Percentiles rank a stretch among this genome's conserved stretches.
Conservation (phyloP, 306 rosid genomes). For the Vicia villosa region DNA sequence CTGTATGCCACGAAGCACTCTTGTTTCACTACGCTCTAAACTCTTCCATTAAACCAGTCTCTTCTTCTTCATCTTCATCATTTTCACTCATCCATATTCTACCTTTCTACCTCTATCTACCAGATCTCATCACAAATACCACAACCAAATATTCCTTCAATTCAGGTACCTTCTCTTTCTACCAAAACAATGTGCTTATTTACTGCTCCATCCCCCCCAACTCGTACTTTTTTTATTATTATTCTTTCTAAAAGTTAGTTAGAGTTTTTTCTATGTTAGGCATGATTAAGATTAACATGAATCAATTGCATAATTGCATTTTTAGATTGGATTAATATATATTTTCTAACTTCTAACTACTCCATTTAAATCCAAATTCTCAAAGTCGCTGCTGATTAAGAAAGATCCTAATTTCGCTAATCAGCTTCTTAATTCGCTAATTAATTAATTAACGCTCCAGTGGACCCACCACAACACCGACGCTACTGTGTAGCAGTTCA, state of each 20-base stretch:
- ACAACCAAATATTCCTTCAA: too few relatives aligned
- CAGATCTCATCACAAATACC: too few relatives aligned
- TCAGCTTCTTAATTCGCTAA: background rate
- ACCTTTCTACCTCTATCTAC: too few relatives aligned
- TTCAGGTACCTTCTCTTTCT: too few relatives aligned
- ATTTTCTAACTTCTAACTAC: background rate
- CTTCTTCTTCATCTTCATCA: background rate
- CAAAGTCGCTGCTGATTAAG: conserved; percentile 20
- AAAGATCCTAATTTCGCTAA: conserved; percentile 17
- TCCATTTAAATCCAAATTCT: background rate
- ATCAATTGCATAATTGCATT: conserved; percentile 15
- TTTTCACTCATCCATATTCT: too few relatives aligned
- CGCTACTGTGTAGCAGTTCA: conserved; percentile 19
- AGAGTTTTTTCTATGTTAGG: background rate
- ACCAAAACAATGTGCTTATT: too few relatives aligned
- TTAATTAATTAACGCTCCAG: conserved; percentile 10
- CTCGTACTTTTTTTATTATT: too few relatives aligned
- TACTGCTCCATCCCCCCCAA: too few relatives aligned
- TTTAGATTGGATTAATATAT: conserved; percentile 3
- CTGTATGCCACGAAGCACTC: background rate
- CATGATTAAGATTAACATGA: conserved; percentile 26
- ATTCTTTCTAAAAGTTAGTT: background rate
- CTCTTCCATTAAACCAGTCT: background rate
- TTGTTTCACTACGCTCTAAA: background rate
- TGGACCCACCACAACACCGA: conserved; percentile 24